Evolutionary conservation across 2,329 filamentous ascomycete genomes (phyloP), one percentile per base, ranked within the genome.

Genomic region (Aspergillus neotritici): DNA sequence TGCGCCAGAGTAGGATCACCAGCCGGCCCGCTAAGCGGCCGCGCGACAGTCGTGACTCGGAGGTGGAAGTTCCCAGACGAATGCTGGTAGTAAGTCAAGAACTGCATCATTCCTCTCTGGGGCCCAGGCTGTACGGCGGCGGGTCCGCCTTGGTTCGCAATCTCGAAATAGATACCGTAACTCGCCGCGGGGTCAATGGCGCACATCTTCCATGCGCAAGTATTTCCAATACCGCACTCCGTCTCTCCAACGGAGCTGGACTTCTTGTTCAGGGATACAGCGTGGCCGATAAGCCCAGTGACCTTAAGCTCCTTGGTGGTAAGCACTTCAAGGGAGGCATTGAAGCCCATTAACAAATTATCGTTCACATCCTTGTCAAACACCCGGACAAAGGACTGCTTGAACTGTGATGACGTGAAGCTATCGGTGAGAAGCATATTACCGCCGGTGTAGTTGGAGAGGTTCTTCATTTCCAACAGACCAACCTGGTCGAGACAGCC

Each of bases 151-250:
- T 97, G 93, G 57, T 86, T 88, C 36, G 93, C 91, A 62, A 98
- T 94, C 67, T 98, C 93, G 58, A 97, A 98, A 71, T 97, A 98
- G 50, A 98, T 79, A 48, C 89, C 93, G 59, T 97, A 97, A 60
- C 89, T 96, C 28, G 93, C 83, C 43, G 83, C 85, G 9, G 93
- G 93, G 58, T 97, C 90, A 54, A 98, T 96, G 54, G 89, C 90
- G 60, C 93, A 97, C 91, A 98, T 96, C 72, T 98, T 98, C 93
- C 93, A 98, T 3, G 90, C 91, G 68, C 91, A 97, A 1, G 93
- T 98, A 64, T 97, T 97, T 52, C 93, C 93, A 57, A 98, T 96
- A 60, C 93, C 93, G 58, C 91, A 96, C 65, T 98, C 93, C 0
- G 93, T 97, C 72, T 98, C 93, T 41, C 93, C 93, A 10, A 98